Conservation (phyloP, 306 rosid genomes). For the Vigna nakashimae region DNA sequence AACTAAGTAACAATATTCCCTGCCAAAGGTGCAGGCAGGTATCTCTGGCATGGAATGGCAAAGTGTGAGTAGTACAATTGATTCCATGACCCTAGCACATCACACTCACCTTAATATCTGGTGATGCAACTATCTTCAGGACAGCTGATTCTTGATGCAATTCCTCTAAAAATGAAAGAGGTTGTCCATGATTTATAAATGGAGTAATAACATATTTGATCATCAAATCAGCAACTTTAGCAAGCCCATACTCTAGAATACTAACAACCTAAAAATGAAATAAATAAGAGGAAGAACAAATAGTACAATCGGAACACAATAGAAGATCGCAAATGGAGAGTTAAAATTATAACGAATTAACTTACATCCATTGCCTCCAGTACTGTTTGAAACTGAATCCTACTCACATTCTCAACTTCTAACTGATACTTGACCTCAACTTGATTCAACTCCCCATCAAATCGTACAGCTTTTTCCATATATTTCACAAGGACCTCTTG, state of each 20-base stretch:
- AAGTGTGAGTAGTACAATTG: too few relatives aligned
- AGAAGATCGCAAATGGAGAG: background rate
- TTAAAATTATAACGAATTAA: constrained; percentile 23
- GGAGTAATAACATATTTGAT: constrained; percentile 73
- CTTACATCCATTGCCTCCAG: constrained; percentile 93
- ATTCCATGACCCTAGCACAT: constrained; percentile 19
- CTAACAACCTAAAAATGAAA: constrained; percentile 64
- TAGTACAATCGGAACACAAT: constrained; percentile 18
- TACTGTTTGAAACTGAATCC: constrained; percentile 68
- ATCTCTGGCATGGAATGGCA: too few relatives aligned
- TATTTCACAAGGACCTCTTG: constrained; percentile 84
- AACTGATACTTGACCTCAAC: constrained; percentile 64
- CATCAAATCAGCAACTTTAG: constrained; percentile 88
- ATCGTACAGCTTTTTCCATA: constrained; percentile 80
- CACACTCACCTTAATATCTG: constrained; percentile 61
- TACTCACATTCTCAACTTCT: constrained; percentile 48
- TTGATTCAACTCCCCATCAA: constrained; percentile 61
- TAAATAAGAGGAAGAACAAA: constrained; percentile 35
- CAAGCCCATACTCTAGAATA: constrained; percentile 86
- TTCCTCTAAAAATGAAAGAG: constrained; percentile 68
- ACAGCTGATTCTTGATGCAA: constrained; percentile 56
- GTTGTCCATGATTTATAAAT: constrained; percentile 56
- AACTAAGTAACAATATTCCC: constrained; percentile 2
- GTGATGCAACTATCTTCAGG: constrained; percentile 64
- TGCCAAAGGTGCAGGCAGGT: too few relatives aligned